These are phyloP conservation scores for Leishmania lainsoni DNA, from an alignment of 208 protist species.

Conservation along the genomic window DNA sequence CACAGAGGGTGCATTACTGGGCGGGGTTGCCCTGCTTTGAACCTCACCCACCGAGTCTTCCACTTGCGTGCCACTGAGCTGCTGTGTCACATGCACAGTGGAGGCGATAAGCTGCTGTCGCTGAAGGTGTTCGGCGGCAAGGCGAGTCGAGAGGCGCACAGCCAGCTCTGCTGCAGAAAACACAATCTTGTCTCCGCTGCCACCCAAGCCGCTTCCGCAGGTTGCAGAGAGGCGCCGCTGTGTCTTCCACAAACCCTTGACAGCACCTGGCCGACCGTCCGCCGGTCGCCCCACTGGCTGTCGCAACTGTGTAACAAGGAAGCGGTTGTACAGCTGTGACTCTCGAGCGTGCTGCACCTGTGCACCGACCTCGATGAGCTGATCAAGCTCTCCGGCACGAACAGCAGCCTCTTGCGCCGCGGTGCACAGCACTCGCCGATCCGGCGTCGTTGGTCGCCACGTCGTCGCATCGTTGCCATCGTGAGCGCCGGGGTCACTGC, in stretches of 20 bases:
- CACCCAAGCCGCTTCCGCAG: background rate
- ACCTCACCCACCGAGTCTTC: background rate
- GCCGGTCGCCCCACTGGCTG: constrained; percentile 33
- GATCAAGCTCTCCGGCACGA: constrained; percentile 44
- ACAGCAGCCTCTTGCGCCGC: constrained; percentile 36
- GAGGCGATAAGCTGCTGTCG: constrained; percentile 22
- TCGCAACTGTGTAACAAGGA: constrained; percentile 56
- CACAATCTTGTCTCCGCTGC: background rate
- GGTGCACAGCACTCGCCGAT: constrained; percentile 40
- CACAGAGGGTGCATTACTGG: background rate
- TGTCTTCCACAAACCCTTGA: constrained; percentile 31
- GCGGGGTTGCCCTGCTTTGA: background rate
- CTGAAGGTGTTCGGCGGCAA: constrained; percentile 25
- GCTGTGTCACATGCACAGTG: background rate
- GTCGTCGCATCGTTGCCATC: background rate
- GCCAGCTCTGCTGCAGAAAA: constrained; percentile 17
- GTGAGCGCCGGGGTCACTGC: constrained; percentile 1
- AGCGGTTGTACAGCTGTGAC: constrained; percentile 51
- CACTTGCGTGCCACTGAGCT: background rate
- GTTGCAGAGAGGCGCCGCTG: constrained; percentile 29
- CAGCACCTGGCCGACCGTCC: constrained; percentile 29
- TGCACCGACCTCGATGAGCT: constrained; percentile 47
- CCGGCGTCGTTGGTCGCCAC: constrained; percentile 56
- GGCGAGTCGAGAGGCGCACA: constrained; percentile 20
- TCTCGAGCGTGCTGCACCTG: constrained; percentile 39